Evolutionary conservation across 257 asterid genomes (phyloP).

Genomic region (Plectranthus barbatus): DNA sequence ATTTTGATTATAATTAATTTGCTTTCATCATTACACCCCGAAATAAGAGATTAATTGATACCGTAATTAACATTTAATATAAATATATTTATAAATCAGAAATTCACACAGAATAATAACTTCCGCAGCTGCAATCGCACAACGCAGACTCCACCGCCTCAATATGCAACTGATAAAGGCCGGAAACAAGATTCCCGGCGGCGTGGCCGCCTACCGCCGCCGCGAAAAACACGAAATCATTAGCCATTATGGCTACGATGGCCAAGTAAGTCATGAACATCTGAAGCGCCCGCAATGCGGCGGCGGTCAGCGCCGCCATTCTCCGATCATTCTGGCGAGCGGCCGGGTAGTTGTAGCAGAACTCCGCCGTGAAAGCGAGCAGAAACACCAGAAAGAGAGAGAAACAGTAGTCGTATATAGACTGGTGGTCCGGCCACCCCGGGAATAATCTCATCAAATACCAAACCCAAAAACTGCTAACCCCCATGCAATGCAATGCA

Average conservation of each 20-base stretch:
- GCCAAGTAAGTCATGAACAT: constrained; percentile 48
- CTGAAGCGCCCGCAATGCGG: constrained; percentile 28
- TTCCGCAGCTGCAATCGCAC: not conserved
- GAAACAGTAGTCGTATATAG: constrained; percentile 11
- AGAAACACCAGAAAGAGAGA: constrained; percentile 34
- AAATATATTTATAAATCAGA: too few relatives aligned
- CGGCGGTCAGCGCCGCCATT: constrained; percentile 13
- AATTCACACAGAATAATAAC: not conserved
- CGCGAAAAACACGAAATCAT: constrained; percentile 28
- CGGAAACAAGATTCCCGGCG: constrained; percentile 35
- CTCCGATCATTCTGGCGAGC: constrained; percentile 7
- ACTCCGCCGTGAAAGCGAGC: constrained; percentile 41
- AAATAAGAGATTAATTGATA: too few relatives aligned
- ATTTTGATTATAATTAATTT: too few relatives aligned
- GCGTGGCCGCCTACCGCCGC: constrained; percentile 54
- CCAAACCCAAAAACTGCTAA: constrained; percentile 24
- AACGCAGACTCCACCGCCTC: constrained; percentile 15
- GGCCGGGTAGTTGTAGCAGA: constrained; percentile 33
- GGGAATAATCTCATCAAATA: constrained; percentile 35
- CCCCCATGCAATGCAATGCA: constrained; percentile 15
- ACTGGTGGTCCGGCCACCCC: constrained; percentile 36
- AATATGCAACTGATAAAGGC: constrained; percentile 23
- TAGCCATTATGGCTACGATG: constrained; percentile 28
- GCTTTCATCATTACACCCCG: too few relatives aligned
- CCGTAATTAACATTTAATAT: too few relatives aligned